Evolutionary conservation across 805 yeast genomes (phyloP), one percentile per base, ranked within the genome.

Genomic region (Clavispora carvajalis): DNA sequence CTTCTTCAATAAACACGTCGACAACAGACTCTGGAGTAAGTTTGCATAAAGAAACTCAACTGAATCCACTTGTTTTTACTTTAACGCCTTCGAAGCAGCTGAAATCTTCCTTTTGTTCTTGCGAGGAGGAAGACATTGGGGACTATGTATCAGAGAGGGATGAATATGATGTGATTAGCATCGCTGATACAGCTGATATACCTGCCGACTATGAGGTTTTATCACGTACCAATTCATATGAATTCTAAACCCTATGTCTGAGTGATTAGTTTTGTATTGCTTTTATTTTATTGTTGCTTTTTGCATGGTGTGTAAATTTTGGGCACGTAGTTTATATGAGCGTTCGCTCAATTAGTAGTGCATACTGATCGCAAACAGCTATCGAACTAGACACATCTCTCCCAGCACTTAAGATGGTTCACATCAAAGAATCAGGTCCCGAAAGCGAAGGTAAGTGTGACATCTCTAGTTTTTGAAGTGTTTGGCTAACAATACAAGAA

Each of bases 391-490:
- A 26, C 28, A 22, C 21, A 12, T n/a, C 19, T 5, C 19, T 16
- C 17, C 16, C 19, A 19, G 16, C 31, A 28, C n/a, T 15, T 28
- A 28, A 33, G 19, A 50, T 50, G 54, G 54, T 34, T 12, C 47
- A 42, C 35, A 34, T 34, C 16, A 50, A 50, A 34, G 54, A 50
- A 21, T 36, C 58, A 19, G 63, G 61, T 3, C 67, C 69, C 6
- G 72, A 64, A 33, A 63, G 63, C 36, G 71, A 67, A 53, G 71
- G 72, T 64, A 64, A 41, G 72, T 59, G 22, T 12, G 12, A 8
- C 33, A 13, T 22, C 16, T 12, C 21, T 24, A 3, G 10, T 19
- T 3, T 33, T 12, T 22, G 11, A 17, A 24, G 17, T n/a, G 6
- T 26, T 8, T 19, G 6, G 39, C 41, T 37, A 40, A 46, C 22